phyloP scores from a whole-genome alignment of 768 basidiomycete genomes.

The Kwoniella sp. region DNA sequence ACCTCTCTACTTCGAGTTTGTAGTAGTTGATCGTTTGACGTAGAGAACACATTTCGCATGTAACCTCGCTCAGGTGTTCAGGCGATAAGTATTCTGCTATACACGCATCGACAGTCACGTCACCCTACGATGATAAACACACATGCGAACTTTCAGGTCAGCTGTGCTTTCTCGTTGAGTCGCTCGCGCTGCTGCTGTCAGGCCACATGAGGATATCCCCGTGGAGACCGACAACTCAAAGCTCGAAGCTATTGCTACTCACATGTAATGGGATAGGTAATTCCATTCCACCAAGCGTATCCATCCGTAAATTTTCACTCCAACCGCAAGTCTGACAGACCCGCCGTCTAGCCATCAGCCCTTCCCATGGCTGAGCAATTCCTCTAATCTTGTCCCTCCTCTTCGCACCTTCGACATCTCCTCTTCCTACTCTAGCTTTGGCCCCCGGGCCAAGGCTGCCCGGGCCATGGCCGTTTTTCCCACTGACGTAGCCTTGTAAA shows the following conservation, averaged over 20 bases:
- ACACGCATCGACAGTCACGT: conserved; percentile 70
- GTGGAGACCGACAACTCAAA: too few relatives aligned
- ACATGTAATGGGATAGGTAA: conserved; percentile 46
- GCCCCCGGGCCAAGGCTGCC: neutral
- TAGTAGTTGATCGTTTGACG: conserved; percentile 70
- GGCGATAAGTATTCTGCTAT: conserved; percentile 84
- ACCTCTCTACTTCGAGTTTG: conserved; percentile 64
- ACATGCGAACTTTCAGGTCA: neutral
- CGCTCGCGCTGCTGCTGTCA: neutral
- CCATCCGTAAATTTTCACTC: conserved; percentile 72
- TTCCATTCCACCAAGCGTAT: conserved; percentile 67
- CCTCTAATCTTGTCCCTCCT: conserved; percentile 33
- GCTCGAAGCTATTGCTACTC: conserved; percentile 14
- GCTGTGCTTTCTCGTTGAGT: too few relatives aligned
- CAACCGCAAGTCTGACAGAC: conserved; percentile 89
- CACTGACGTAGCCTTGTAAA: conserved; percentile 31
- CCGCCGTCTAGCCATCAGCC: conserved; percentile 82
- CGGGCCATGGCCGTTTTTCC: conserved; percentile 19
- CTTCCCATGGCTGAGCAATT: conserved; percentile 61
- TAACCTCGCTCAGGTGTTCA: conserved; percentile 85
- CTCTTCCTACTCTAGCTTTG: conserved; percentile 12
- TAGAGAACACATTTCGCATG: conserved; percentile 88
- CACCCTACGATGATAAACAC: conserved; percentile 44
- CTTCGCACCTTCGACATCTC: conserved; percentile 19
- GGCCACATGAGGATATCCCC: too few relatives aligned